Base-by-base conservation (phyloP, 1,284 basidiomycete genomes). In the Xerocomus amazonicus region DNA sequence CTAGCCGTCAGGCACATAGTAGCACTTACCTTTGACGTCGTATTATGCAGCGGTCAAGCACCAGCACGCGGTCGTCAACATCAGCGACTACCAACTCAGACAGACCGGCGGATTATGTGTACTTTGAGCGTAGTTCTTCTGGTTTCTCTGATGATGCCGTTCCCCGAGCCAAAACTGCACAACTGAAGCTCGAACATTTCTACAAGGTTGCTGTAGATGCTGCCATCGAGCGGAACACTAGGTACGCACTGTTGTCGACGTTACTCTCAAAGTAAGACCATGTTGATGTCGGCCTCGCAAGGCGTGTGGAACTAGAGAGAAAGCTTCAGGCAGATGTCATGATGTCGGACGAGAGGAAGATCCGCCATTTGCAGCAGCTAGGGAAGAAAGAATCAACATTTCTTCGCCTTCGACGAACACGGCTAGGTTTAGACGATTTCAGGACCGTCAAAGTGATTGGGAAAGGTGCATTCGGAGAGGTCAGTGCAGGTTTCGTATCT, bases 361-460 rank as follows among this genome's bases (percentile, higher is more conserved):
- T 83, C 56, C 78, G 91, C 13, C 90, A 94, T 64, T 71, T 95
- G 31, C 77, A 81, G 43, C 85, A 89, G 56, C 78, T 93, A 23
- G 92, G 91, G 26, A 83, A 85, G 62, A 87, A 89, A 57, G 93
- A 97, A 71, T 87, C 87, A 6, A 84, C 83, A 46, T 95, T 87
- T 66, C 77, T 97, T 50, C 77, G 86, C 28, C 71, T 89, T 34
- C 73, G 87, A 46, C 76, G 93, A 50, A 96, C 93, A 9, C 84
- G 90, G 55, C 78, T 97, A n/a, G 90, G 92, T 14, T 72, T 95
- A 48, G 81, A 84, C 53, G 89, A 96, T 69, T 96, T 96, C 72
- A 78, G 84, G 55, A 95, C 92, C 9, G 90, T 97, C 66, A 96
- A 95, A 67, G 91, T 96, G 35, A 96, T 96, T 56, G 93, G 93